A percentile compares a stretch with the other conserved stretches of the same genome.
Conservation (phyloP, 805 yeast species). For the Candida yuanshanica region DNA sequence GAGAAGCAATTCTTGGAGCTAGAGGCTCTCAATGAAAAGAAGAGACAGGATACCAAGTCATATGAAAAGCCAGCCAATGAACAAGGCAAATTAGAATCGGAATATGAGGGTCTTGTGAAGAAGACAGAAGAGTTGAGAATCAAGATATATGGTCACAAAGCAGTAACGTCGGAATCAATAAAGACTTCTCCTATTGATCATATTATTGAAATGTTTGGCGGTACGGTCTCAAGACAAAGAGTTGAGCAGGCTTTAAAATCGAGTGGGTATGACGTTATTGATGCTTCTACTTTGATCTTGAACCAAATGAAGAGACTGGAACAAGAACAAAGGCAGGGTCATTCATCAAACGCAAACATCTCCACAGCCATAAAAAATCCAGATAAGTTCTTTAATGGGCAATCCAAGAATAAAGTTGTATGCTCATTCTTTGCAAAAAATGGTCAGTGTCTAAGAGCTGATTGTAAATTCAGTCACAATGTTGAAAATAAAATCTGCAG, state of each 20-base stretch:
- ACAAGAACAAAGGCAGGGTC: neutral
- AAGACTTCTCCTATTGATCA: slow-evolving; percentile 31
- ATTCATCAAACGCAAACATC: neutral
- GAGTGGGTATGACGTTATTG: slow-evolving; percentile 31
- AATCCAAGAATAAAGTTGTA: slow-evolving; percentile 11
- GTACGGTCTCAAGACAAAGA: slow-evolving; percentile 25
- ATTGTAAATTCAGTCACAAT: slow-evolving; percentile 43
- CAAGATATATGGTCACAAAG: slow-evolving; percentile 15
- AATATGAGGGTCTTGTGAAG: slow-evolving; percentile 14
- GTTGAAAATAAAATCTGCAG: slow-evolving; percentile 36
- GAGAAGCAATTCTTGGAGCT: slow-evolving; percentile 20
- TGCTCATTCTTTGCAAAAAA: slow-evolving; percentile 36
- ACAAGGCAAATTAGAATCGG: slow-evolving; percentile 3
- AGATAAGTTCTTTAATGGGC: slow-evolving; percentile 6
- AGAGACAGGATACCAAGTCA: neutral
- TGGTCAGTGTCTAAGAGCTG: slow-evolving; percentile 38
- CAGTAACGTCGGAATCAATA: slow-evolving; percentile 1
- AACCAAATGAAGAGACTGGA: slow-evolving; percentile 15
- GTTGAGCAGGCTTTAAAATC: slow-evolving; percentile 32
- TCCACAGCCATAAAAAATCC: neutral
- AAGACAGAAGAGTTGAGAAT: slow-evolving; percentile 16
- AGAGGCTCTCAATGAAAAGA: slow-evolving; percentile 8
- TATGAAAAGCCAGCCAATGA: neutral
- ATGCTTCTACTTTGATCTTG: slow-evolving; percentile 17
- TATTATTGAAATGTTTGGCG: slow-evolving; percentile 29